phyloP scores from a whole-genome alignment of 1,284 basidiomycete genomes.

The Fomitopsis pinicola region DNA sequence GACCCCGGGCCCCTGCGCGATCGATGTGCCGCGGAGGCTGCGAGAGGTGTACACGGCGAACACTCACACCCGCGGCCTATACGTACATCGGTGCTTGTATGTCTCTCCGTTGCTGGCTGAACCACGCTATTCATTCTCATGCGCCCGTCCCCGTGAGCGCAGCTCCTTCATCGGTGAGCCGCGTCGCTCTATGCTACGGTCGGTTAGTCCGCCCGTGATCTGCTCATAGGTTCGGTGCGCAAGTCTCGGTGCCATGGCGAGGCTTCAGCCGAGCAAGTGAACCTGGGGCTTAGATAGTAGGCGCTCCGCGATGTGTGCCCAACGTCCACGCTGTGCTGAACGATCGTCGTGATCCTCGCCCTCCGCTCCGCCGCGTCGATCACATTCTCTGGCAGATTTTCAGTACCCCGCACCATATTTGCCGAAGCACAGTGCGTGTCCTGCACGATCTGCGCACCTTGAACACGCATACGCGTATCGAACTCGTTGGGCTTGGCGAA shows the following conservation, averaged over 20 bases:
- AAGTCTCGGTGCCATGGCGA: neutral
- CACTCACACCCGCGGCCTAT: neutral
- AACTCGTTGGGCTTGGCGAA: neutral
- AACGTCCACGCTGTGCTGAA: neutral
- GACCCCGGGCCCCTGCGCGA: neutral
- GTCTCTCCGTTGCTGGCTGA: neutral
- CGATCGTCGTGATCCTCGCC: neutral
- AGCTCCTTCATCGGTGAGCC: neutral
- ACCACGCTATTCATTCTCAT: neutral
- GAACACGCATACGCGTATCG: neutral
- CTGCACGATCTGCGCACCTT: too few relatives aligned
- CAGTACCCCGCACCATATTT: neutral
- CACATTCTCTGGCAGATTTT: neutral
- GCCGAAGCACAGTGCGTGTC: too few relatives aligned
- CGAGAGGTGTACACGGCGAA: neutral
- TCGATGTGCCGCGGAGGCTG: neutral
- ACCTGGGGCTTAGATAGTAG: neutral
- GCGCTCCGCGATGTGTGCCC: neutral
- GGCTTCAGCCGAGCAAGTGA: neutral
- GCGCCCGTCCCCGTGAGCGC: neutral
- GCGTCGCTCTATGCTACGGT: neutral
- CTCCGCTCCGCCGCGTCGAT: neutral
- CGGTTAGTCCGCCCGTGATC: neutral
- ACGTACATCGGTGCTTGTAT: neutral
- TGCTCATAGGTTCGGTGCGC: neutral